Evolutionary conservation across 805 yeast genomes (phyloP), one percentile per base, ranked within the genome.

Genomic region (Nakazawaea ambrosiae): DNA sequence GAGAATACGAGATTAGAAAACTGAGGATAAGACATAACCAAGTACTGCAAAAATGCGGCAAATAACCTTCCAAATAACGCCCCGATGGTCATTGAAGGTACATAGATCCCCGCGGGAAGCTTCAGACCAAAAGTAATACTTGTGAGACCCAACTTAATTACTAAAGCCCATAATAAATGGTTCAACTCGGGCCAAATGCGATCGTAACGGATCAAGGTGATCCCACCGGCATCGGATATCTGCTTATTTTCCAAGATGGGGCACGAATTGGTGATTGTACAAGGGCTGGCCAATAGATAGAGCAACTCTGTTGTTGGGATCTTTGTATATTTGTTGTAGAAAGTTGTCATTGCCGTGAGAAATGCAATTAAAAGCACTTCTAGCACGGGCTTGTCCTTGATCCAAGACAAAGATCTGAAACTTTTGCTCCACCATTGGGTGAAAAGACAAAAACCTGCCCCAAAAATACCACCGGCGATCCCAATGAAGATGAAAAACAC

Each of bases 11-110:
- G n/a, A n/a, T n/a, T n/a, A n/a, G n/a, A n/a, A n/a, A n/a, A n/a
- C 7, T 17, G 36, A 20, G 63, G 63, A 23, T 46, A 39, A 4
- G 35, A 36, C 34, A 53, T 39, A 19, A 60, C 63, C 4, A 61
- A 28, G 51, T 62, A 64, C 37, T 71, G 68, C 14, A 72, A 47
- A 4, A 50, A 24, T 53, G 69, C 61, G 1, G 75, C 74, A 40
- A 72, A 58, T 2, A 68, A 46, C 9, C 80, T 49, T 2, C 81
- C 81, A 55, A 71, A 75, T 20, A 77, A 53, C 2, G 81, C 80
- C 0, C 83, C 83, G 17, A 70, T 61, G 1, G 73, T 76, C 82
- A 76, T 75, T 1, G 78, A 68, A 4, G 83, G 83, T 2, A 77
- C 77, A 43, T 75, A 76, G 11, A 76, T 68, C 4, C 82, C 82